These are phyloP conservation scores for Ophiostoma tasmaniense DNA, from an alignment of 2,329 filamentous ascomycete genomes.

Conservation along the genomic window DNA sequence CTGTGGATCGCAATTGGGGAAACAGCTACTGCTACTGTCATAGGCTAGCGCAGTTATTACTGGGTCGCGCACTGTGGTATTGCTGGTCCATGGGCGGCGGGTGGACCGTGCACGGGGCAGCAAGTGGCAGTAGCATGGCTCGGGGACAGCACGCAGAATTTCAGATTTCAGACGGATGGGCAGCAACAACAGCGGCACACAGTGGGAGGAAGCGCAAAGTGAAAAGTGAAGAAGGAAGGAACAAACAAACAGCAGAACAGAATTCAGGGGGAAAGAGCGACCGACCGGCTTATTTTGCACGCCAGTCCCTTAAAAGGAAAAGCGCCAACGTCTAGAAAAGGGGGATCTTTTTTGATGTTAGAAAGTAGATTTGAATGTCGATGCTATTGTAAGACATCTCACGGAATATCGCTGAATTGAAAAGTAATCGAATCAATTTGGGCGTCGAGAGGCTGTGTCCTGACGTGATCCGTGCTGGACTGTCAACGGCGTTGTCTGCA, in stretches of 20 bases:
- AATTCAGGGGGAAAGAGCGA: slow-evolving; percentile 11
- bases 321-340: slow-evolving; percentile 16
- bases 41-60: not conserved
- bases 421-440: not conserved
- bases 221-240: not conserved
- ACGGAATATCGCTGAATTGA: not conserved
- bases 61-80: not conserved
- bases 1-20: slow-evolving; percentile 15
- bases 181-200: not conserved
- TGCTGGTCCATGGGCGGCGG: not conserved
- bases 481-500: not conserved
- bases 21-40: slow-evolving; percentile 4
- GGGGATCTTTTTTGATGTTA: not conserved
- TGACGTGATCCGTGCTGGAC: not conserved
- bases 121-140: not conserved
- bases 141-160: not conserved
- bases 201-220: not conserved
- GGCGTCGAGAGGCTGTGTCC: not conserved
- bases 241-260: slow-evolving; percentile 7
- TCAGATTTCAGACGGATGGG: not conserved
- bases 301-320: slow-evolving; percentile 20
- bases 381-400: not conserved
- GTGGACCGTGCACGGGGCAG: not conserved
- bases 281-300: slow-evolving; percentile 14
- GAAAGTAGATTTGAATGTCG: not conserved